Evolutionary conservation across 2,329 filamentous ascomycete genomes (phyloP), one percentile per base, ranked within the genome.

Genomic region (Zarea fungicola): DNA sequence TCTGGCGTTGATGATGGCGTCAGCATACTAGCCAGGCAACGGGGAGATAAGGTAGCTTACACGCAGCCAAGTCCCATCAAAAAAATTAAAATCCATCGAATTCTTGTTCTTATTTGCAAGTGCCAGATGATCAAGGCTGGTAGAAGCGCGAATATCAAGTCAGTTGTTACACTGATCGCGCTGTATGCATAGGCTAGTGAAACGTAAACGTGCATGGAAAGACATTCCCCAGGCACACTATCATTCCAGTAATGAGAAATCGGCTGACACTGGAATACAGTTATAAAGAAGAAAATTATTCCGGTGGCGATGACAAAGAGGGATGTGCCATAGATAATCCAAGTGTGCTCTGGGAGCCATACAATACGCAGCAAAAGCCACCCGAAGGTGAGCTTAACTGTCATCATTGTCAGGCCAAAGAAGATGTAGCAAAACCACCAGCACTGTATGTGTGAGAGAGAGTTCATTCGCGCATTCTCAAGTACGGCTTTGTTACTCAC

Each of bases 1-100:
- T 25, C 68, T 70, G 37, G 26, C 8, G 1, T 9, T 13, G 18
- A 31, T 54, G n/a, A 55, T 22, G 10, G 19, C 29, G 28, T 48
- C 7, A 36, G 31, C 22, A 41, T n/a, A 26, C 35, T 21, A 11
- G 26, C 23, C 16, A 8, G 3, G 13, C 13, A 31, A 9, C 14
- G 14, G 11, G 9, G n/a, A 4, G n/a, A 31, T 19, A 55, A 11
- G 28, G 18, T 4, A 5, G 58, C 61, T 49, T 61, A 63, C 69
- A 72, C 56, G 51, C 78, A 77, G 14, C 77, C 81, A 62, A 82
- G 68, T 3, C 71, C 72, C 26, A 83, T 62, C 32, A 83, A 69
- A 5, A 67, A 67, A 2, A 71, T 72, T 22, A 81, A 60, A 0
- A 74, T 66, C 3, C 67, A 34, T 56, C 81, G 81, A 0, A 73